Conservation (phyloP, 2,329 filamentous ascomycete genomes). For the Ceratocystis variospora region DNA sequence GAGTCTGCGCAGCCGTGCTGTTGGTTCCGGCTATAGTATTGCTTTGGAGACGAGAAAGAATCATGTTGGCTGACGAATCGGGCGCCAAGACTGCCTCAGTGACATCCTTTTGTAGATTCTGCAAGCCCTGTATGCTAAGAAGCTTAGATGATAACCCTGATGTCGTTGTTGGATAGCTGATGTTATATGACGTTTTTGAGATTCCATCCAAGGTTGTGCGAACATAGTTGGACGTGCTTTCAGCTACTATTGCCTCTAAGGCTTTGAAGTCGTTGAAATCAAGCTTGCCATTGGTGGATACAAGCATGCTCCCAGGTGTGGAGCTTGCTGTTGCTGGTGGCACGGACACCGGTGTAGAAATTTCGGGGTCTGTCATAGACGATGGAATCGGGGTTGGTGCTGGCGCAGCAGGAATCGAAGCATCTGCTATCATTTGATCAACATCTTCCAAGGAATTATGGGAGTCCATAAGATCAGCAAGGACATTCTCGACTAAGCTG, state of each 20-base stretch:
- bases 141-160: slow-evolving; percentile 8
- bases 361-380: slow-evolving; percentile 23
- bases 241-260: slow-evolving; percentile 31
- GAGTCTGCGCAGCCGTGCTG: slow-evolving; percentile 18
- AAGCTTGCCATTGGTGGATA: slow-evolving; percentile 17
- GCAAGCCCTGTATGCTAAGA: not conserved
- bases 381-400: slow-evolving; percentile 18
- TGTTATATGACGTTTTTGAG: slow-evolving; percentile 32
- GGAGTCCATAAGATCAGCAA: slow-evolving; percentile 25
- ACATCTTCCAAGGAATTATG: slow-evolving; percentile 19
- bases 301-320: slow-evolving; percentile 25
- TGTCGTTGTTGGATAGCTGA: slow-evolving; percentile 13
- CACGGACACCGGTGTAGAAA: slow-evolving; percentile 21
- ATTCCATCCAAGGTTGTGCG: slow-evolving; percentile 32
- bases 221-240: slow-evolving; percentile 34
- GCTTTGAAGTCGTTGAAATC: slow-evolving; percentile 31
- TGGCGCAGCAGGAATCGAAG: slow-evolving; percentile 12
- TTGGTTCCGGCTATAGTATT: slow-evolving; percentile 28
- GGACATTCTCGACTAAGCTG: slow-evolving; percentile 30
- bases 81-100: not conserved
- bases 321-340: slow-evolving; percentile 10
- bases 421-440: slow-evolving; percentile 18
- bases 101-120: slow-evolving; percentile 14
- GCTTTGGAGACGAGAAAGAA: slow-evolving; percentile 24
- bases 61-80: slow-evolving; percentile 8